Evolutionary conservation across 179 eudicot genomes (phyloP).

Genomic region (Vitellaria paradoxa): DNA sequence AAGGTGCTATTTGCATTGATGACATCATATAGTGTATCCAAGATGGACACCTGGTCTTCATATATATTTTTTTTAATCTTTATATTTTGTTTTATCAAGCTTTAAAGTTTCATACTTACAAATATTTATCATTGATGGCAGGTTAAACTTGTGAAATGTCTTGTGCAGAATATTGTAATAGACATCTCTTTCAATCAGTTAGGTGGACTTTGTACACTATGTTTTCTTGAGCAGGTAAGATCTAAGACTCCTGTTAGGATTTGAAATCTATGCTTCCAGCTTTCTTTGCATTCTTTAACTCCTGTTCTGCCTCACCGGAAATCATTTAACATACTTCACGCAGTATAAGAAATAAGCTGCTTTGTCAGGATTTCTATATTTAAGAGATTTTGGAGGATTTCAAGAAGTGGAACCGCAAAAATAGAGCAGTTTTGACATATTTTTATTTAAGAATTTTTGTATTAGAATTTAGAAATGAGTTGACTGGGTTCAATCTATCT

Average conservation of each 20-base stretch:
- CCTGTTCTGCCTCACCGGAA: not conserved
- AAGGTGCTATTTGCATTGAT: not conserved
- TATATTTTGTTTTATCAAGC: not conserved
- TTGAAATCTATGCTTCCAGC: not conserved
- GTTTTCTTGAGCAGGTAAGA: constrained; percentile 43
- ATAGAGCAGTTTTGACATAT: not conserved
- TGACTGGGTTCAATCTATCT: not conserved
- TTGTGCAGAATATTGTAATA: constrained; percentile 36
- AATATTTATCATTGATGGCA: constrained; percentile 21
- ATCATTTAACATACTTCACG: not conserved
- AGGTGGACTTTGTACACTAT: constrained; percentile 43
- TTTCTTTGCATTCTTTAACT: not conserved
- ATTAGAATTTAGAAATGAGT: not conserved
- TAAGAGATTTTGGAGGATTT: not conserved
- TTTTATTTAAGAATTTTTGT: not conserved
- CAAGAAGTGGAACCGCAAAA: not conserved
- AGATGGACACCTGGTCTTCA: not conserved
- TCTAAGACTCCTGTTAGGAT: constrained; percentile 6
- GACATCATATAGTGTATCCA: not conserved
- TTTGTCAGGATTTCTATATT: not conserved
- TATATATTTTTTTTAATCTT: not conserved
- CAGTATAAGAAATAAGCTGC: not conserved
- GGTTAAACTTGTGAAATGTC: constrained; percentile 51
- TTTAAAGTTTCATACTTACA: not conserved
- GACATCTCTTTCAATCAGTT: constrained; percentile 44